Evolutionary conservation across 805 yeast species (phyloP).

Genomic region (Zygosaccharomyces rouxii): DNA sequence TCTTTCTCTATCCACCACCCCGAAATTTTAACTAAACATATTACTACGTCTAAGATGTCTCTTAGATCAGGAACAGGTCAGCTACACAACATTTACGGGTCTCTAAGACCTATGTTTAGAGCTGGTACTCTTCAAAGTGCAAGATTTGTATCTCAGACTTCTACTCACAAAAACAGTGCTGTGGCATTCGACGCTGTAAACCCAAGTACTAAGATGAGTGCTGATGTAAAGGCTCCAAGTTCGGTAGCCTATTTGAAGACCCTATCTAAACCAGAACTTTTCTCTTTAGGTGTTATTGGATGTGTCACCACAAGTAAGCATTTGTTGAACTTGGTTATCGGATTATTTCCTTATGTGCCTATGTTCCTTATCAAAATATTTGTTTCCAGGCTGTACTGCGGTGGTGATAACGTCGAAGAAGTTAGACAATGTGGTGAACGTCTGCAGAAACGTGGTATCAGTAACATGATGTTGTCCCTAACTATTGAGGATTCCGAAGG

Average conservation of each 20-base stretch:
- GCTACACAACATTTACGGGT: background rate
- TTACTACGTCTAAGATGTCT: background rate
- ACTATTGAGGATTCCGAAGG: conserved; percentile 94
- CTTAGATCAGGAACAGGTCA: background rate
- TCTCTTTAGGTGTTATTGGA: conserved; percentile 67
- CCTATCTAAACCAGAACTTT: conserved; percentile 49
- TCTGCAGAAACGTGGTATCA: conserved; percentile 68
- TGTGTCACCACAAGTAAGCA: conserved; percentile 62
- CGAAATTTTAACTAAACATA: background rate
- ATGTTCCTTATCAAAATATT: conserved; percentile 61
- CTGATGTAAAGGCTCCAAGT: conserved; percentile 19
- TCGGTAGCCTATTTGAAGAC: conserved; percentile 45
- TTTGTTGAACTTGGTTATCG: conserved; percentile 56
- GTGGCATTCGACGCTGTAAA: background rate
- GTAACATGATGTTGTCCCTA: conserved; percentile 92
- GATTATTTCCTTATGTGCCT: conserved; percentile 71
- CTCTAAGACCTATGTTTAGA: background rate
- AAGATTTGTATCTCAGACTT: conserved; percentile 16
- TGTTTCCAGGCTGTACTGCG: conserved; percentile 82
- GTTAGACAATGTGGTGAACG: conserved; percentile 67
- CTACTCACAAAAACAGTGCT: conserved; percentile 15
- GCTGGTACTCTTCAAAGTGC: background rate
- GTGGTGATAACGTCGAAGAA: conserved; percentile 74
- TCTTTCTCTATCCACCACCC: background rate
- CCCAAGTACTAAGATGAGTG: conserved; percentile 5